Evolutionary conservation across 805 yeast genomes (phyloP), one percentile per base, ranked within the genome.

Genomic region (Lachancea sp.): DNA sequence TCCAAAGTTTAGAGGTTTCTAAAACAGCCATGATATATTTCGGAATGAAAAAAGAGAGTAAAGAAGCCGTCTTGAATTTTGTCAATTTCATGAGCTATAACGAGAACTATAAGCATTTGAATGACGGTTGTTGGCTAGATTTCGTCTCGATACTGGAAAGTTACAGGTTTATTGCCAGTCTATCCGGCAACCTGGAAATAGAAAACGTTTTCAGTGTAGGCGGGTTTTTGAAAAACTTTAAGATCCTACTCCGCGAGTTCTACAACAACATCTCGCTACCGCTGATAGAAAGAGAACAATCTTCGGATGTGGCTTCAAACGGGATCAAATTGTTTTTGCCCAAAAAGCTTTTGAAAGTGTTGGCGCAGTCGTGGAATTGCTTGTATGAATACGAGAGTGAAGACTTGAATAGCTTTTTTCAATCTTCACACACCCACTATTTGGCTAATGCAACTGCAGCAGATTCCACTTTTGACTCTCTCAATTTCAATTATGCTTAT

Each of bases 401-500:
- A 8, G 40, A 49, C 10, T 39, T 62, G 19, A 46, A 53, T 6
- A 40, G 36, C 13, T 38, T 62, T 22, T 25, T 48, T 9, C 49
- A 55, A 12, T 46, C 49, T 41, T 35, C 47, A 25, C 42, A 55
- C 45, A 29, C 50, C 27, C 41, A 55, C 41, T 53, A 51, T 45
- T 43, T 58, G 45, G 60, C 50, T 12, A 59, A 51, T 52, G 60
- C 63, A 42, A 57, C 62, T 50, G 36, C 41, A 2, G 38, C 40
- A 34, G 31, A 29, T 16, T 29, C 40, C 13, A 16, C 25, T 11
- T 19, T 39, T 49, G 18, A 46, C 43, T 15, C 47, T 54, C 19
- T 45, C 54, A 38, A 59, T 33, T 74, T 67, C 56, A 70, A 72
- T 44, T 79, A 77, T 56, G 75, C 82, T 0, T 68, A 71, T 39